Evolutionary conservation across 1,284 basidiomycete genomes (phyloP), one percentile per base, ranked within the genome.

Genomic region (Tausonia pullulans): DNA sequence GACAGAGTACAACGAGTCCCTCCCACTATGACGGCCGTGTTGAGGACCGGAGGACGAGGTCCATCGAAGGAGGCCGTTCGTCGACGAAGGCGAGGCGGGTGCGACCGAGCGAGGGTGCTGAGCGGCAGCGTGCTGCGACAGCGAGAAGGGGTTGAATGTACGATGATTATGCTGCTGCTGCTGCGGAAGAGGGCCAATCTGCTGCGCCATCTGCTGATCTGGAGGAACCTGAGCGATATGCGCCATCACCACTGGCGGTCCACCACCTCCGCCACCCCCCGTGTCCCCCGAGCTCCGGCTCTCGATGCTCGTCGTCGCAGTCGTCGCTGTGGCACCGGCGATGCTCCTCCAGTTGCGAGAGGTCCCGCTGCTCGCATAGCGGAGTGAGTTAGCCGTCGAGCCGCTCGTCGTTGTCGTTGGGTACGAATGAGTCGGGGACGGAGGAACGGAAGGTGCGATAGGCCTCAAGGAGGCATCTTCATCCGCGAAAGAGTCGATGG

Each of bases 181-280:
- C 16, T 59, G 49, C 13, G 10, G 58, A 45, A 5, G 41, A 27
- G 5, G 62, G 43, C 53, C 40, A 53, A 39, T 40, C 11, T 54
- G 27, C 54, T 9, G 54, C 5, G 14, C 5, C 54, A 10, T 27
- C 58, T 7, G 48, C 48, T 51, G 46, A 9, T 51, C 58, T 11
- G 48, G 4, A 4, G 62, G 62, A 10, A 60, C 58, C 41, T 59
- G 58, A 3, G 64, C 64, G 54, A 65, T 65, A 16, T 65, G 64
- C 52, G 64, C 64, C 55, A 45, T 48, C 6, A 54, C 27, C 27
- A 27, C 27, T 27, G 59, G 6, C 64, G 54, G 5, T 5, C 14
- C 4, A 52, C 6, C 40, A 65, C 48, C 39, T 10, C 41, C 39
- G n/a, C 54, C 52, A n/a, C 57, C 48, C 11, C 40, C 44, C n/a